A percentile compares a stretch with the other conserved stretches of the same genome.
phyloP scores from a whole-genome alignment of 768 basidiomycete species.

The Exsudoporus frostii region DNA sequence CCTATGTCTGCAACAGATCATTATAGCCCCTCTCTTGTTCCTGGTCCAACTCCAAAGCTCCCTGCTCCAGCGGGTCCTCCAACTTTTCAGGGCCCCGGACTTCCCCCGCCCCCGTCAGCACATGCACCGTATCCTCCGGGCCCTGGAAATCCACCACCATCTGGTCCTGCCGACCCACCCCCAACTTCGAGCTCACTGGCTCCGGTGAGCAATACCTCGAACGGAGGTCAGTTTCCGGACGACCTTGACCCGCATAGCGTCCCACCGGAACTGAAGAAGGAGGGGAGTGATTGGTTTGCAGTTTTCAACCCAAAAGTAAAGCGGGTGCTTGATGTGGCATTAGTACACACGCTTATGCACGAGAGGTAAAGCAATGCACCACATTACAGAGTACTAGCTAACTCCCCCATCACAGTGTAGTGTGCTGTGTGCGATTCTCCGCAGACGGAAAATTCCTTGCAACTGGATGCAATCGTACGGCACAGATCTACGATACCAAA shows the following conservation, averaged over 20 bases:
- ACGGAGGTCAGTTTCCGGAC: constrained; percentile 33
- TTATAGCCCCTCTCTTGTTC: constrained; percentile 36
- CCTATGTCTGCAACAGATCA: constrained; percentile 30
- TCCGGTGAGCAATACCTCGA: constrained; percentile 27
- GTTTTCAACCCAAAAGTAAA: constrained; percentile 82
- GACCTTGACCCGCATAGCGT: constrained; percentile 34
- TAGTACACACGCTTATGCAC: constrained; percentile 87
- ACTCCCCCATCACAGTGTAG: constrained; percentile 46
- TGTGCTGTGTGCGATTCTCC: constrained; percentile 91
- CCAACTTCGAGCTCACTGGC: constrained; percentile 24
- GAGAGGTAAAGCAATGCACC: constrained; percentile 59
- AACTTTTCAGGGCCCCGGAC: constrained; percentile 35
- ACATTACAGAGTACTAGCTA: not conserved
- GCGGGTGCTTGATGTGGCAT: constrained; percentile 69
- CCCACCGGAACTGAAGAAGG: constrained; percentile 42
- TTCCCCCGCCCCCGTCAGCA: constrained; percentile 34
- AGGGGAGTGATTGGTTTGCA: constrained; percentile 87
- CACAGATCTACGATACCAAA: constrained; percentile 92
- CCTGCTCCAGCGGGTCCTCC: constrained; percentile 29
- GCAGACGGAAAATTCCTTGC: constrained; percentile 91
- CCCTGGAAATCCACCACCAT: constrained; percentile 32
- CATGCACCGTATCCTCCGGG: constrained; percentile 31
- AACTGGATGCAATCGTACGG: constrained; percentile 94
- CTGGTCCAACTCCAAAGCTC: constrained; percentile 39
- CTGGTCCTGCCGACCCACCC: constrained; percentile 25